Conservation (phyloP, 2,329 filamentous ascomycete genomes). For the Kalmusia sp. region DNA sequence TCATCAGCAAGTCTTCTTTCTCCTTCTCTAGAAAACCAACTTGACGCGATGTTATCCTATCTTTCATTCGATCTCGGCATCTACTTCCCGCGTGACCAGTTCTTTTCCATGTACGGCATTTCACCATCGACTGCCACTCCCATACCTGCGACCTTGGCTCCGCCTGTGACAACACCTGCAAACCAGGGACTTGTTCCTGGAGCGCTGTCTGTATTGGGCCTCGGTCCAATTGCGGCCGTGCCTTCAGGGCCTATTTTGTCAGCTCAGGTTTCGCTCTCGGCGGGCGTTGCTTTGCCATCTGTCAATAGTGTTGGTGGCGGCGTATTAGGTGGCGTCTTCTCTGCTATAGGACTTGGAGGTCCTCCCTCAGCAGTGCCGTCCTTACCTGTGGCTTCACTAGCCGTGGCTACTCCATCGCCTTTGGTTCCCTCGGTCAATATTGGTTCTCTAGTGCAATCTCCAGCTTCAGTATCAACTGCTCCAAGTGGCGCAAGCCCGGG, state of each 20-base stretch:
- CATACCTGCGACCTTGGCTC: not conserved
- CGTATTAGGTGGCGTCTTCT: not conserved
- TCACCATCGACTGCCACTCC: not conserved
- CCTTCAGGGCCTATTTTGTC: not conserved
- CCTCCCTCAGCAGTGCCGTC: not conserved
- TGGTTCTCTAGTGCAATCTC: too few species aligned
- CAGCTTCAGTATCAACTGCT: too few species aligned
- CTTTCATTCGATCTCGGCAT: constrained; percentile 9
- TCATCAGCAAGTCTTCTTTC: not conserved
- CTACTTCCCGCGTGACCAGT: constrained; percentile 1
- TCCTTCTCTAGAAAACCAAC: constrained; percentile 1
- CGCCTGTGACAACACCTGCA: not conserved
- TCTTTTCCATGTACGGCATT: not conserved
- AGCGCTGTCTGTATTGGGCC: not conserved
- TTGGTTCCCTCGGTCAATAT: too few species aligned
- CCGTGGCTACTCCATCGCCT: too few species aligned
- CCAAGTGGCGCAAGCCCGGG: too few species aligned
- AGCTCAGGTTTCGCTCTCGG: not conserved
- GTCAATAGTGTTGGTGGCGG: not conserved
- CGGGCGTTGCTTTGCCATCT: not conserved
- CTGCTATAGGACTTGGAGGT: constrained; percentile 3
- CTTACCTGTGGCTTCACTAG: not conserved
- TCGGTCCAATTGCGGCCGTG: not conserved
- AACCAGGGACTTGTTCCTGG: constrained; percentile 1
- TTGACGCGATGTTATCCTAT: constrained; percentile 11